Evolutionary conservation across 148 eudicot species (phyloP).

Genomic region (Cornus kousa): DNA sequence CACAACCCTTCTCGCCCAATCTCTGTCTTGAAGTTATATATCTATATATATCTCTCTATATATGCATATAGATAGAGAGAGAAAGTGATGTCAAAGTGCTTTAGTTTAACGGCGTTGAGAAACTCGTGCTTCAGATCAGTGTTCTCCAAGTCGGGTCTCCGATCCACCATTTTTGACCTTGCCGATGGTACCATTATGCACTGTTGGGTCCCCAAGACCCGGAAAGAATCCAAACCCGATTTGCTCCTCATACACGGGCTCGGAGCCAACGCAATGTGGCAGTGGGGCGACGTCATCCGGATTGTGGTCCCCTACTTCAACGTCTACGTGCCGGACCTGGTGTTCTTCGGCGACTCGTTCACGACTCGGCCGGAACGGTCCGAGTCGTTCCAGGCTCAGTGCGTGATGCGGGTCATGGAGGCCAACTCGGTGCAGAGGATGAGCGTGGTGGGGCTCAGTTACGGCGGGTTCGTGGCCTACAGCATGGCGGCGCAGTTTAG

Average conservation of each 20-base stretch:
- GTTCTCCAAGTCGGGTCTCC: constrained; percentile 62
- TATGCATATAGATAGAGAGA: background rate
- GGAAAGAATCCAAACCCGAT: constrained; percentile 39
- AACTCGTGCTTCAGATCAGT: constrained; percentile 37
- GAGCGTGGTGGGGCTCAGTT: constrained; percentile 73
- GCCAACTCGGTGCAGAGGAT: constrained; percentile 32
- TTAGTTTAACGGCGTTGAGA: constrained; percentile 52
- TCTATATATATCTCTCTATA: background rate
- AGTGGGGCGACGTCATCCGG: constrained; percentile 43
- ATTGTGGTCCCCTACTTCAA: constrained; percentile 51
- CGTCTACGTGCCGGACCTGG: constrained; percentile 78
- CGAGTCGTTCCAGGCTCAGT: constrained; percentile 80
- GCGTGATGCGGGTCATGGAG: constrained; percentile 59
- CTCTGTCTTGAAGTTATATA: no score
- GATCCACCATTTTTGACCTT: constrained; percentile 49
- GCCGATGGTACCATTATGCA: constrained; percentile 74
- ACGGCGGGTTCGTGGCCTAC: constrained; percentile 88
- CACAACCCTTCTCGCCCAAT: background rate
- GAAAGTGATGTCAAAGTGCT: constrained; percentile 46
- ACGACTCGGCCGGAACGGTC: constrained; percentile 60
- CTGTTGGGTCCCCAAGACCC: constrained; percentile 77
- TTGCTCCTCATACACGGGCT: constrained; percentile 74
- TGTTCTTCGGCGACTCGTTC: constrained; percentile 79
- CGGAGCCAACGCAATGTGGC: constrained; percentile 86
- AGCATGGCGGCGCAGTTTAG: constrained; percentile 52